Evolutionary conservation across 495 filamentous ascomycete species (phyloP).

Genomic region (Lophiostoma macrostomum): DNA sequence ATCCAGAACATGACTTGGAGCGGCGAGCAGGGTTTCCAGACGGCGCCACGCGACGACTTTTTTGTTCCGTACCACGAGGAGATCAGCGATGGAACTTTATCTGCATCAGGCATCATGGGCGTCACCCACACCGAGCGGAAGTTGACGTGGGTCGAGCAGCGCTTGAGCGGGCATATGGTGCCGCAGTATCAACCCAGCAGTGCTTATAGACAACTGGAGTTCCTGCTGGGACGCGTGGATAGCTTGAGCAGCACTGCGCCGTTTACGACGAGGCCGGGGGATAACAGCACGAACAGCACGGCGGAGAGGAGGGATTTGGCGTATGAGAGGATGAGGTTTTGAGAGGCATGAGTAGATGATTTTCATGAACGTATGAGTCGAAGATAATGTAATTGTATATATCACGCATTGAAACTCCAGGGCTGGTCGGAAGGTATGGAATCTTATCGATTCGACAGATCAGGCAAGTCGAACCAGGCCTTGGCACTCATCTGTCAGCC

Average conservation of each 20-base stretch:
- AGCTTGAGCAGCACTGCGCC: conserved; percentile 24
- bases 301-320: neutral
- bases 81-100: conserved; percentile 24
- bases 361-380: no score
- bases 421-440: no score
- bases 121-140: conserved; percentile 39
- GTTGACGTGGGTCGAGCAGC: conserved; percentile 39
- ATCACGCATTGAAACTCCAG: no score
- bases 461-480: no score
- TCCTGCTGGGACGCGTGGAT: conserved; percentile 40
- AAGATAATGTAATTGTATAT: no score
- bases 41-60: conserved; percentile 37
- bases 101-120: conserved; percentile 40
- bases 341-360: no score
- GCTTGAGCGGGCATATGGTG: conserved; percentile 39
- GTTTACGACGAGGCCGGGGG: conserved; percentile 16
- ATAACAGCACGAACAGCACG: conserved; percentile 3
- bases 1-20: conserved; percentile 88
- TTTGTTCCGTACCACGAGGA: conserved; percentile 43
- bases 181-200: conserved; percentile 41
- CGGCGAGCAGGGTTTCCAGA: conserved; percentile 65
- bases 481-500: no score
- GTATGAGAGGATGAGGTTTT: no score
- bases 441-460: no score
- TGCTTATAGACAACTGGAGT: conserved; percentile 60